Base-by-base conservation (phyloP, 352 stramenopile species). In the Phytopythium litorale region DNA sequence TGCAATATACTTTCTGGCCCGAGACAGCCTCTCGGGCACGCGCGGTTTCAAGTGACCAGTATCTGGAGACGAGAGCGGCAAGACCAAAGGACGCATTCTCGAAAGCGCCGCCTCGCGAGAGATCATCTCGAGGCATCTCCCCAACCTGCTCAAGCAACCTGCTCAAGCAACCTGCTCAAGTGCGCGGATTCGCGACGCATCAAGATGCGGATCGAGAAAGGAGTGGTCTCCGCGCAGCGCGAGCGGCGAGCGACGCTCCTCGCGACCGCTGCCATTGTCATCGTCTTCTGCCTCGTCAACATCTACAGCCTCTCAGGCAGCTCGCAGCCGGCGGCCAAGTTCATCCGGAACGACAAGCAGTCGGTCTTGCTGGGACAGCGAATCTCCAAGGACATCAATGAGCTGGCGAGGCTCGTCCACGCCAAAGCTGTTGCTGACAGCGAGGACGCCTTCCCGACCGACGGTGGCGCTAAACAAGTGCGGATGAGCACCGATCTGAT, bases 261-360 rank as follows among this genome's bases (percentile, higher is more conserved):
- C 0, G 45, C 45, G 21, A 32, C 21, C 9, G 21, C 45, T n/a
- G n/a, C 45, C 6, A 11, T 51, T 7, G 9, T 51, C n/a, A 7
- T 30, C n/a, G 3, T 51, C 21, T 51, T 51, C 45, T 51, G 45
- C 45, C 45, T 51, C 45, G 19, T 18, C n/a, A 51, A 51, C 45
- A 9, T 51, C 16, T 51, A 51, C 45, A 30, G n/a, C 9, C 45
- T 51, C n/a, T 12, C 16, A 11, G 5, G 45, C n/a, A 51, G 45
- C 45, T 32, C n/a, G 8, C 8, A n/a, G 21, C n/a, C 45, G 45
- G 8, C 21, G 21, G 1, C 45, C 1, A 21, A n/a, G 45, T 51
- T 51, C 45, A 28, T 51, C 45, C 45, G 45, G 0, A 51, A 21
- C 21, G 45, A 51, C n/a, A 12, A 51, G n/a, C n/a, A 51, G 45